phyloP scores from a whole-genome alignment of 179 eudicot genomes.

The Actinidia chinensis region DNA sequence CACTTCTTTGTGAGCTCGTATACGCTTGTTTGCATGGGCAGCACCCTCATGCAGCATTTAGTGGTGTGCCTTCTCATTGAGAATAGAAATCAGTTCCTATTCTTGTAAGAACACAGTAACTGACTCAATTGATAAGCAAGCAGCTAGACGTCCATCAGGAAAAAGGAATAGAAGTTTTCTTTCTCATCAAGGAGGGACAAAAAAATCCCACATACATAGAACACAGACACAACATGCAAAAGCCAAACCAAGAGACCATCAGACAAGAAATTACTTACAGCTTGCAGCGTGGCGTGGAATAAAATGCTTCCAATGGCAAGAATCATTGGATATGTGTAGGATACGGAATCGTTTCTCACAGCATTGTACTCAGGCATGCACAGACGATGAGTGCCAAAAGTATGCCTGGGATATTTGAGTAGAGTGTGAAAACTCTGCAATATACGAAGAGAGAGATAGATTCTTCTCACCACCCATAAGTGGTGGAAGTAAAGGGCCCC shows the following conservation, averaged over 20 bases:
- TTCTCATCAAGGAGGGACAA: background rate
- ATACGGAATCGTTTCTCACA: constrained; percentile 76
- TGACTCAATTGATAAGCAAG: too few species aligned
- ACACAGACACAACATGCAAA: background rate
- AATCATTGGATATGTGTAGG: constrained; percentile 70
- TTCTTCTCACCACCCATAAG: constrained; percentile 71
- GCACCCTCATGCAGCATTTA: too few species aligned
- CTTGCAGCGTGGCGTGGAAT: constrained; percentile 65
- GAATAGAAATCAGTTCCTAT: too few species aligned
- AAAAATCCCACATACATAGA: background rate
- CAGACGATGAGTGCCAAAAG: constrained; percentile 57
- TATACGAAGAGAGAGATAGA: constrained; percentile 57
- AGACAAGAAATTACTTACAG: constrained; percentile 50
- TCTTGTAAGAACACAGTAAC: too few species aligned
- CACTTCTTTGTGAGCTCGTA: too few species aligned
- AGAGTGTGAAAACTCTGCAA: constrained; percentile 77
- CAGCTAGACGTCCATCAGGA: background rate
- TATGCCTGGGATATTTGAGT: constrained; percentile 61
- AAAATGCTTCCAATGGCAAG: constrained; percentile 72
- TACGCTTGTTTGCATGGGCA: too few species aligned
- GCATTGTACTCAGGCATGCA: constrained; percentile 63
- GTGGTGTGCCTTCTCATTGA: too few species aligned
- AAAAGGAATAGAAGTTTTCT: background rate
- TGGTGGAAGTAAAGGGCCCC: constrained; percentile 85
- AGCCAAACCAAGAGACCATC: background rate